phyloP scores from a whole-genome alignment of 768 basidiomycete genomes.

The Leccinum broughii region DNA sequence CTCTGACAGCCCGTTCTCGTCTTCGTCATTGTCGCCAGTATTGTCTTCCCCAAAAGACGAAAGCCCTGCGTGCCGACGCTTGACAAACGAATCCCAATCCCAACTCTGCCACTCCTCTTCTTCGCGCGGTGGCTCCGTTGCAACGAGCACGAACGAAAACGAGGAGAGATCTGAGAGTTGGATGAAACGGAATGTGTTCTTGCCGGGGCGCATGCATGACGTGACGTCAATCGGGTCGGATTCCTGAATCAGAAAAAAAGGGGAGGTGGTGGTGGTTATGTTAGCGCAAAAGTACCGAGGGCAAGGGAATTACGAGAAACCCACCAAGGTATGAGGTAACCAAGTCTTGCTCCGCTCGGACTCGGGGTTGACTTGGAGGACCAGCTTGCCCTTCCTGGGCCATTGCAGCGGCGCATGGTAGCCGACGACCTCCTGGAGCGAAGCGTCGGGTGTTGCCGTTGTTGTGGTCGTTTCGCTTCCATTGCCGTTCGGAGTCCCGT shows the following conservation, averaged over 20 bases:
- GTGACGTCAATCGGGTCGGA: constrained; percentile 42
- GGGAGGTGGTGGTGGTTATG: neutral
- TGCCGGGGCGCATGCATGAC: constrained; percentile 40
- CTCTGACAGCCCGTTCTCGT: constrained; percentile 9
- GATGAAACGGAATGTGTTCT: constrained; percentile 50
- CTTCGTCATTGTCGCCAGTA: neutral
- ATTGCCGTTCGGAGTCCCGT: neutral
- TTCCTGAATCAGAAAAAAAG: constrained; percentile 21
- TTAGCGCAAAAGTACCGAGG: neutral
- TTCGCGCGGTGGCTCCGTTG: constrained; percentile 27
- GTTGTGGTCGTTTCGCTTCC: neutral
- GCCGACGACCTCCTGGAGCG: constrained; percentile 11
- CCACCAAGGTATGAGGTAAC: constrained; percentile 46
- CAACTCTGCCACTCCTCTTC: constrained; percentile 23
- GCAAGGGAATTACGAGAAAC: constrained; percentile 11
- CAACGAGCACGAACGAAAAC: constrained; percentile 46
- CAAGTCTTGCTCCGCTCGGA: constrained; percentile 37
- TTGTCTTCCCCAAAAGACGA: neutral
- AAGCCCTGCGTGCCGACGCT: neutral
- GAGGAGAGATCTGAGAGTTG: constrained; percentile 46
- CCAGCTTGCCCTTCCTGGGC: constrained; percentile 46
- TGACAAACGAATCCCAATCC: constrained; percentile 25
- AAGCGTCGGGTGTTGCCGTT: neutral
- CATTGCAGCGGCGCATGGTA: constrained; percentile 32
- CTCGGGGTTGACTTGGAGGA: constrained; percentile 46